Percentiles rank a stretch among this genome's conserved stretches.
phyloP scores from a whole-genome alignment of 306 rosid genomes.

The Malus domestica region DNA sequence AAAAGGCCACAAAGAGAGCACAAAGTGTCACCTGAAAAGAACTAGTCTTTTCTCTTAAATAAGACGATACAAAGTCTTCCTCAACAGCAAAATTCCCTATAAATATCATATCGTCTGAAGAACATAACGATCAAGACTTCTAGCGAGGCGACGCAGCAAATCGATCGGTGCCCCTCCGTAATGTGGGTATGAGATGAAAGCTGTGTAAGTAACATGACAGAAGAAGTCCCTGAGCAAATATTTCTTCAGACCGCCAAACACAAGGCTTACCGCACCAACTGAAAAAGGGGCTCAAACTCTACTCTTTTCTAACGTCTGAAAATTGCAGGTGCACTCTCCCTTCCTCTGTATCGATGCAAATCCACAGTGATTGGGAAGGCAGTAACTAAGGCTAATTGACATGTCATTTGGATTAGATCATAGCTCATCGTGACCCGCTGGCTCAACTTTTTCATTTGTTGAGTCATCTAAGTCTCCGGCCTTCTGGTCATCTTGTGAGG shows the following conservation, averaged over 20 bases:
- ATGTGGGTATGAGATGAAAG: not conserved
- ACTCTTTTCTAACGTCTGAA: slow-evolving; percentile 11
- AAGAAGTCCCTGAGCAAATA: not conserved
- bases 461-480: slow-evolving; percentile 25
- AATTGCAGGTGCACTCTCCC: slow-evolving; percentile 10
- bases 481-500: slow-evolving; percentile 32
- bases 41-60: not conserved
- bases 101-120: not conserved
- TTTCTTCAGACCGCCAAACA: not conserved
- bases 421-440: slow-evolving; percentile 64
- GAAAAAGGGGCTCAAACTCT: slow-evolving; percentile 23
- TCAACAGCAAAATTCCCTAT: not conserved
- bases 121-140: slow-evolving; percentile 7
- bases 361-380: slow-evolving; percentile 26
- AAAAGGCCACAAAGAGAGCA: not conserved
- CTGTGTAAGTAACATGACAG: not conserved
- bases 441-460: slow-evolving; percentile 26
- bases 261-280: not conserved
- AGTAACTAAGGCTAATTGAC: slow-evolving; percentile 16
- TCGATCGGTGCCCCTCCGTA: not conserved
- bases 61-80: not conserved
- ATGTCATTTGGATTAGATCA: slow-evolving; percentile 31
- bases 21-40: not conserved
- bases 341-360: slow-evolving; percentile 7
- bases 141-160: not conserved